phyloP scores from a whole-genome alignment of 163 green algal genomes.

The Prototheca wickerhamii region DNA sequence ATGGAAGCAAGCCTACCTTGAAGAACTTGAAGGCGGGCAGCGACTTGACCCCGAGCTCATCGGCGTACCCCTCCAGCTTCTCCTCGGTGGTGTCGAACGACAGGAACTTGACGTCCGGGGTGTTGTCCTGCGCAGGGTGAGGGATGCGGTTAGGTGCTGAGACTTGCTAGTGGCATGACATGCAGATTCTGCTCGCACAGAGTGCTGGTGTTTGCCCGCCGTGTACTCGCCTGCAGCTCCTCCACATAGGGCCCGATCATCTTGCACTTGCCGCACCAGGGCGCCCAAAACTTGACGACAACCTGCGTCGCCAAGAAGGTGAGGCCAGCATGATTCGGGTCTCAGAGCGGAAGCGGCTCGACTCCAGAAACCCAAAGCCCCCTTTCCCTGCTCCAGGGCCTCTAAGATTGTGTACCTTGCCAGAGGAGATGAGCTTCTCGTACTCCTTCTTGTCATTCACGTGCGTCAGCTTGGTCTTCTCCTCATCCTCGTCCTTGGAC shows the following conservation, averaged over 20 bases:
- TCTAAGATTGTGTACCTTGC: conserved; percentile 9
- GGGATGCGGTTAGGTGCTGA: too few relatives aligned
- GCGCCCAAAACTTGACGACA: conserved; percentile 37
- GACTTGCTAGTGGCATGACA: background rate
- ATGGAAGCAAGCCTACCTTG: conserved; percentile 28
- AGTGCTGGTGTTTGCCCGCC: background rate
- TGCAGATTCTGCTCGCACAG: background rate
- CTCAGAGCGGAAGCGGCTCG: too few relatives aligned
- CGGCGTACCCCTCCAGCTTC: conserved; percentile 44
- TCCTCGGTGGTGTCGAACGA: conserved; percentile 67
- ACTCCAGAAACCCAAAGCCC: background rate
- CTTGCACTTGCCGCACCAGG: conserved; percentile 72
- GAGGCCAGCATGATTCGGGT: too few relatives aligned
- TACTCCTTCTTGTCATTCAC: conserved; percentile 31
- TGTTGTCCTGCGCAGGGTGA: background rate
- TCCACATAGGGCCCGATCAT: conserved; percentile 70
- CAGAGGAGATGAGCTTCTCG: conserved; percentile 19
- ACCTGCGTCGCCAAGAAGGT: conserved; percentile 21
- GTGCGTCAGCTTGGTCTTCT: conserved; percentile 24
- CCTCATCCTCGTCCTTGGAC: conserved; percentile 14
- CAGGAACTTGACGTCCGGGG: conserved; percentile 36
- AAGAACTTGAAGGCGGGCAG: conserved; percentile 72
- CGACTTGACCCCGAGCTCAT: conserved; percentile 56
- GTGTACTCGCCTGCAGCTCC: conserved; percentile 37
- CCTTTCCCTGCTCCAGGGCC: background rate